These are phyloP conservation scores for Trichophyton rubrum DNA, from an alignment of 2,329 filamentous ascomycete genomes.

Conservation along the genomic window DNA sequence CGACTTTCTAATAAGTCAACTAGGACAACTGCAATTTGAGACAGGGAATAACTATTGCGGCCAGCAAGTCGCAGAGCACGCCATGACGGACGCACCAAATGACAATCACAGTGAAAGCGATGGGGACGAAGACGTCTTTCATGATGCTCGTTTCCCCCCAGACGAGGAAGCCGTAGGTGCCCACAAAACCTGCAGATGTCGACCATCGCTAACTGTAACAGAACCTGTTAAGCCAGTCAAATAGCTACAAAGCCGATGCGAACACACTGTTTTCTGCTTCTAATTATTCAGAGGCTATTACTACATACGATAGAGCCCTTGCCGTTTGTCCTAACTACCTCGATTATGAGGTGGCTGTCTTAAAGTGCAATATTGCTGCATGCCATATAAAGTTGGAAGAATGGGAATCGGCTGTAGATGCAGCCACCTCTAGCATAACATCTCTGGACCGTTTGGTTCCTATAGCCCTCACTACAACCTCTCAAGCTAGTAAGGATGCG, in stretches of 20 bases:
- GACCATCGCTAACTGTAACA: constrained; percentile 35
- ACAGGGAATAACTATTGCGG: not conserved
- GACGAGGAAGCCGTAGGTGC: constrained; percentile 35
- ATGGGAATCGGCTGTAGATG: constrained; percentile 70
- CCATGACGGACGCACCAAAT: not conserved
- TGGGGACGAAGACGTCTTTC: constrained; percentile 27
- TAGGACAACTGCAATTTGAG: too few relatives aligned
- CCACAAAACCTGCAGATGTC: not conserved
- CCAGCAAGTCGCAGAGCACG: not conserved
- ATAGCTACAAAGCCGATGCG: constrained; percentile 58
- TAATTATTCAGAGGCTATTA: constrained; percentile 64
- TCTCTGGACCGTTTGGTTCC: constrained; percentile 49
- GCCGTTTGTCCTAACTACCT: constrained; percentile 69
- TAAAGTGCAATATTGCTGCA: constrained; percentile 79
- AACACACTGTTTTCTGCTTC: constrained; percentile 66
- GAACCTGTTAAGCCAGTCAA: constrained; percentile 59
- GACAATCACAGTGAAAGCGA: constrained; percentile 22
- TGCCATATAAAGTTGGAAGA: constrained; percentile 74
- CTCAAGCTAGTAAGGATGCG: too few relatives aligned
- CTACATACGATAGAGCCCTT: constrained; percentile 70
- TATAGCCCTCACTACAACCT: not conserved
- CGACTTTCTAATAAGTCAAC: too few relatives aligned
- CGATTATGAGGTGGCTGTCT: constrained; percentile 74
- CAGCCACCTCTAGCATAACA: constrained; percentile 61
- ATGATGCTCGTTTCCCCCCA: constrained; percentile 34